Percentiles rank a stretch among this genome's conserved stretches.
These are phyloP conservation scores for Fraxinus latifolia DNA, from an alignment of 305 asterid species.

Conservation along the genomic window DNA sequence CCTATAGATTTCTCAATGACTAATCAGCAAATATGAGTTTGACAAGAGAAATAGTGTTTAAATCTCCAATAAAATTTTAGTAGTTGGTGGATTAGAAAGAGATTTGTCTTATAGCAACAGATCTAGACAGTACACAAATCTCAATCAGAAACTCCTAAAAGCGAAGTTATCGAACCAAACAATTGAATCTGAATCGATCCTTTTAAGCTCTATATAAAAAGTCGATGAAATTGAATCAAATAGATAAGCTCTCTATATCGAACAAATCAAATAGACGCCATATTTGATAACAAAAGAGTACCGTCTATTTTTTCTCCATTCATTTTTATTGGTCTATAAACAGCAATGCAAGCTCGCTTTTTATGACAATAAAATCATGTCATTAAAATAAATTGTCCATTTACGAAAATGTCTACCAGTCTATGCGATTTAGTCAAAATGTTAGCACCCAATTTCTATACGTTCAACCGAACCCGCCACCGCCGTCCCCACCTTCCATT, in stretches of 20 bases:
- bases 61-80: neutral
- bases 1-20: too few species aligned
- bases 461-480: constrained; percentile 18
- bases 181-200: neutral
- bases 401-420: neutral
- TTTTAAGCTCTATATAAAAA: neutral
- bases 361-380: neutral
- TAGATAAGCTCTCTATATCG: too few species aligned
- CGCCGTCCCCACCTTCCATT: neutral
- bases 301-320: neutral
- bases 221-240: too few species aligned
- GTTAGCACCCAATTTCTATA: constrained; percentile 11
- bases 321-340: too few species aligned
- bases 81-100: neutral
- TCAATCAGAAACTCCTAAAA: neutral
- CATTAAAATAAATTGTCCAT: neutral
- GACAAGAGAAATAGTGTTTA: neutral
- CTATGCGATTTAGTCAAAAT: constrained; percentile 5
- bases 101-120: too few species aligned
- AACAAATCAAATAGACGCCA: too few species aligned
- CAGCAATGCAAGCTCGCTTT: neutral
- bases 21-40: neutral
- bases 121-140: neutral
- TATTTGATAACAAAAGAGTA: too few species aligned
- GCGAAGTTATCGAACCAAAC: neutral